A percentile compares a stretch with the other conserved stretches of the same genome.
Conservation (phyloP, 2,329 filamentous ascomycete species). For the Venturia oleaginea region DNA sequence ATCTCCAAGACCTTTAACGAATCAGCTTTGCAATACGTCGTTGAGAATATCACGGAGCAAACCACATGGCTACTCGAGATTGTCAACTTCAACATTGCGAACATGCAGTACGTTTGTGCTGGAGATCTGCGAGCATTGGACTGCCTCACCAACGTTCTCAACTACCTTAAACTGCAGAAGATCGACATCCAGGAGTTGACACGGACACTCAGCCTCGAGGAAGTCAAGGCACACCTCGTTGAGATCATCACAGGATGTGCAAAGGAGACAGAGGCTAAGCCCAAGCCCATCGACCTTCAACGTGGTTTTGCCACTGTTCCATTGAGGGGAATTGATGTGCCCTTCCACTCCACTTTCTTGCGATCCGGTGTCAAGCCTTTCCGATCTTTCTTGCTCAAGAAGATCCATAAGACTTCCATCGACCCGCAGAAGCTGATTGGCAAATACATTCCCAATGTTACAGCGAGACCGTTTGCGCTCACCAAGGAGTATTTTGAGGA, state of each 20-base stretch:
- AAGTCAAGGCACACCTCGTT: constrained; percentile 80
- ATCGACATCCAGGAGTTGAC: constrained; percentile 94
- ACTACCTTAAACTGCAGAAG: constrained; percentile 93
- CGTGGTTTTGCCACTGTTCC: constrained; percentile 96
- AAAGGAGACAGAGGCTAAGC: constrained; percentile 80
- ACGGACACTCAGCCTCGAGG: constrained; percentile 75
- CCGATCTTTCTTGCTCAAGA: constrained; percentile 96
- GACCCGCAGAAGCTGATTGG: constrained; percentile 93
- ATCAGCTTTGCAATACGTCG: constrained; percentile 90
- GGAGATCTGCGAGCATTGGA: constrained; percentile 58
- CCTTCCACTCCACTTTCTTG: constrained; percentile 98
- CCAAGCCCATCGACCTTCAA: constrained; percentile 77
- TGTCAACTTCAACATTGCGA: constrained; percentile 82
- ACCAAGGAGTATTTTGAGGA: constrained; percentile 99
- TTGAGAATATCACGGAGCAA: constrained; percentile 87
- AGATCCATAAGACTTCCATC: constrained; percentile 99
- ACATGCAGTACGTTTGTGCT: constrained; percentile 61
- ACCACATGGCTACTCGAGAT: constrained; percentile 96
- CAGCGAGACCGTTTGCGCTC: constrained; percentile 86
- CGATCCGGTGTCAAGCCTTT: constrained; percentile 98
- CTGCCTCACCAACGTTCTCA: constrained; percentile 68
- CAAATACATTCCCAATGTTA: constrained; percentile 99
- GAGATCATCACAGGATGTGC: constrained; percentile 87
- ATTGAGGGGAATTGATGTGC: constrained; percentile 93
- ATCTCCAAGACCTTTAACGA: constrained; percentile 99